phyloP scores from a whole-genome alignment of 495 filamentous ascomycete species.

The Umbilicaria muhlenbergii region DNA sequence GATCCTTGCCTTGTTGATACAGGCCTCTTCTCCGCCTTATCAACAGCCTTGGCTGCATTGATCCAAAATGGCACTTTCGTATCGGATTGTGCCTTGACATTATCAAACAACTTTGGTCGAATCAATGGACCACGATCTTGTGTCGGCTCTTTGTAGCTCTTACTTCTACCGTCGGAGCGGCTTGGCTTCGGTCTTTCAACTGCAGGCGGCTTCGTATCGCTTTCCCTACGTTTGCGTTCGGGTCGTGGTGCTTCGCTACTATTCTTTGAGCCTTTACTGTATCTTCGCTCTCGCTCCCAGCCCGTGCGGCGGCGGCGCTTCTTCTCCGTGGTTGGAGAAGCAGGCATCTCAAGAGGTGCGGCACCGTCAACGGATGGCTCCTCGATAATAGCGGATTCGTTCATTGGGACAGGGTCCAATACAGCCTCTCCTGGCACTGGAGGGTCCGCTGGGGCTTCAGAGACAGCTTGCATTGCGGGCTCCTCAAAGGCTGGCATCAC shows the following conservation, averaged over 20 bases:
- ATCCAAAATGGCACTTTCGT: background rate
- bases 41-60: background rate
- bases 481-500: no score
- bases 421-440: no score
- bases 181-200: constrained; percentile 12
- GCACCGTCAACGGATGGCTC: background rate
- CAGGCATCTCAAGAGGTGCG: constrained; percentile 3
- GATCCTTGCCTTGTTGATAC: constrained; percentile 17
- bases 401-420: background rate
- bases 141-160: constrained; percentile 1
- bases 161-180: constrained; percentile 1
- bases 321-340: constrained; percentile 13
- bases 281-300: constrained; percentile 14
- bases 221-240: constrained; percentile 12
- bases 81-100: constrained; percentile 1
- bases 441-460: no score
- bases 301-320: constrained; percentile 8
- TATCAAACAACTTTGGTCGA: constrained; percentile 1
- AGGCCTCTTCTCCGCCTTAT: background rate
- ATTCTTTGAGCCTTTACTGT: constrained; percentile 9
- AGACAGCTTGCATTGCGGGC: no score
- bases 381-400: background rate
- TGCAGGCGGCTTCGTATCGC: constrained; percentile 20
- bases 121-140: background rate
- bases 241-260: constrained; percentile 1